Conservation (phyloP, 352 stramenopile genomes). For the Phytophthora cactorum region DNA sequence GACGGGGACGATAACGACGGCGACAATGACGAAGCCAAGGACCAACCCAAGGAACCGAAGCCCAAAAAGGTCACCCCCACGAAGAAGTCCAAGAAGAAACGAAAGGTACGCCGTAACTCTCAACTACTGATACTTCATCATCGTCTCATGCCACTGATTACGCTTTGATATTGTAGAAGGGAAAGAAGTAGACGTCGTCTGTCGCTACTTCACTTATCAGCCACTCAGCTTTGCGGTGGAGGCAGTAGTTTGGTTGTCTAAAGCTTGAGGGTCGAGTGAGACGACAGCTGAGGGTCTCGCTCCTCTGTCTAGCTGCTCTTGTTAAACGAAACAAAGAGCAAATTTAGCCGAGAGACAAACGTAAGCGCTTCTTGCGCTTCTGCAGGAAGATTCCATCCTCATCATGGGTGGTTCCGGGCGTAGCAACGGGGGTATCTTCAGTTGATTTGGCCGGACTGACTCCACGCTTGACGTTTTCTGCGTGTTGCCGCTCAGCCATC, state of each 20-base stretch:
- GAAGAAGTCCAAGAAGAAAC: slow-evolving; percentile 78
- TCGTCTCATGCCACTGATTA: slow-evolving; percentile 13
- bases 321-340: slow-evolving; percentile 23
- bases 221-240: slow-evolving; percentile 19
- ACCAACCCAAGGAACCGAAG: slow-evolving; percentile 34
- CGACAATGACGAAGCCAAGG: slow-evolving; percentile 23
- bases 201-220: slow-evolving; percentile 29
- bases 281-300: slow-evolving; percentile 12
- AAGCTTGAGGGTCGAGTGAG: slow-evolving; percentile 19
- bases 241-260: slow-evolving; percentile 26
- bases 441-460: slow-evolving; percentile 38
- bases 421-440: slow-evolving; percentile 7
- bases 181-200: slow-evolving; percentile 44
- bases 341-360: slow-evolving; percentile 45
- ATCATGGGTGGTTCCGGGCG: slow-evolving; percentile 21
- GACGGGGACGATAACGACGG: slow-evolving; percentile 18
- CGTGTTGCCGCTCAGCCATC: slow-evolving; percentile 66
- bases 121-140: slow-evolving; percentile 4
- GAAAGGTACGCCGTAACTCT: slow-evolving; percentile 50
- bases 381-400: slow-evolving; percentile 43
- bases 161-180: slow-evolving; percentile 39
- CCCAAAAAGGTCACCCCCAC: slow-evolving; percentile 42
- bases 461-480: slow-evolving; percentile 34
- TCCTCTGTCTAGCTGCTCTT: slow-evolving; percentile 27
- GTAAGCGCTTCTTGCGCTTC: slow-evolving; percentile 50